Evolutionary conservation across 1,284 basidiomycete genomes (phyloP), one percentile per base, ranked within the genome.

Genomic region (Phylloboletellus chloephorus): DNA sequence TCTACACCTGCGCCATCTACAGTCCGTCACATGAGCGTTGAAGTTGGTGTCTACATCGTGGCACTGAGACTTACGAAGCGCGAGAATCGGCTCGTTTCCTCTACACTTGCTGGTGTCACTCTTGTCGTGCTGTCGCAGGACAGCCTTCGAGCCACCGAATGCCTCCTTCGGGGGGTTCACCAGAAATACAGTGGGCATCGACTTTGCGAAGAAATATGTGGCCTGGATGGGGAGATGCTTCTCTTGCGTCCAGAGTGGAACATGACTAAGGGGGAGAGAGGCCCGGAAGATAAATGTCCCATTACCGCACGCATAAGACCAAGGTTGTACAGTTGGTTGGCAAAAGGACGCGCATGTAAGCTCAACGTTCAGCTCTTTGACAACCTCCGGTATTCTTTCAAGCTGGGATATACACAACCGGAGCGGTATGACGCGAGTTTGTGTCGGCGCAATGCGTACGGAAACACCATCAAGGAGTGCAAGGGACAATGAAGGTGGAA

Each of bases 1-100:
- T 88, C 80, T 6, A 86, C 82, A 0, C 88, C 88, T 2, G 88
- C 87, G 4, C 88, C 88, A 56, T 91, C 88, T 82, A 41, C 39
- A 20, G 38, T 16, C 25, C 13, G 9, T 40, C 29, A 30, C 41
- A 24, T 31, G 16, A 31, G 20, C 22, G 38, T 33, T 41, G 37
- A 41, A 15, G 25, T n/a, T 10, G 7, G 13, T 16, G 20, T 11
- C 21, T n/a, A 16, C n/a, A 22, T 22, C 11, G 11, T 17, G 7
- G 15, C 10, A 28, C 25, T 19, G 34, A 20, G 3, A 70, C 78
- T 50, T 49, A 87, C 84, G 84, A 24, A 89, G 65, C 1, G 80
- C 82, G 20, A 91, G 57, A n/a, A 90, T 69, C 0, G 82, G 78
- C 9, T 77, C 58, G 68, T 41, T 57, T 35, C 54, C 59, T 37